phyloP scores from a whole-genome alignment of 140 eudicot species.

The Artemisia princeps region DNA sequence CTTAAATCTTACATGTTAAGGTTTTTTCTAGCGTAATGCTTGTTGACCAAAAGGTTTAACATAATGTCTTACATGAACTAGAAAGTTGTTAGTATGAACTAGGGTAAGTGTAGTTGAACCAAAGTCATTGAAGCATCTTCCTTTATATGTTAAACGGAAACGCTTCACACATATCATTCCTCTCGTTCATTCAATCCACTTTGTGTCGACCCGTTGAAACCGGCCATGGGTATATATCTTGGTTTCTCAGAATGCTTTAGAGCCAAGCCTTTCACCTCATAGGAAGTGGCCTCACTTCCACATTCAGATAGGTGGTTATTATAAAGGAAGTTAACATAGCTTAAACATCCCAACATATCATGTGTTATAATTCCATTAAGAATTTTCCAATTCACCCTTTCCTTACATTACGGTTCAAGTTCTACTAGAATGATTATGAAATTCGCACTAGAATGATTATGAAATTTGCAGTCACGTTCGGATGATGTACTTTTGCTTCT shows the following conservation, averaged over 20 bases:
- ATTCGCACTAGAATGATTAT: no score
- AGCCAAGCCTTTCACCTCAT: slow-evolving; percentile 11
- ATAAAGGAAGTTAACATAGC: not conserved
- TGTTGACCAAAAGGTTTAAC: no score
- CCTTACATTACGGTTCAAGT: not conserved
- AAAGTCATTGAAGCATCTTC: no score
- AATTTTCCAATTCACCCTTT: not conserved
- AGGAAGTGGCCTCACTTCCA: not conserved
- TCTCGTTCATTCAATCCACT: not conserved
- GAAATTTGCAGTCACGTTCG: no score
- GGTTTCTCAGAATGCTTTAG: not conserved
- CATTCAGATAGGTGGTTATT: slow-evolving; percentile 5
- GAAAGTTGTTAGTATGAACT: no score
- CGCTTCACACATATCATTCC: no score
- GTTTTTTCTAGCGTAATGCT: no score
- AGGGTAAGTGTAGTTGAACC: no score
- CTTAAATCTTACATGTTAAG: no score
- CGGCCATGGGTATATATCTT: not conserved
- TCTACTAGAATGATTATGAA: not conserved
- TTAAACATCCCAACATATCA: not conserved
- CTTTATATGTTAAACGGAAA: not conserved
- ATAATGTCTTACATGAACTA: no score
- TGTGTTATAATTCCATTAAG: not conserved
- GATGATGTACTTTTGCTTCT: no score
- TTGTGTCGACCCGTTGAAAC: not conserved